Percentiles rank a stretch among this genome's conserved stretches.
Conservation (phyloP, 1,284 basidiomycete genomes). For the Ustilago shanxiensis region DNA sequence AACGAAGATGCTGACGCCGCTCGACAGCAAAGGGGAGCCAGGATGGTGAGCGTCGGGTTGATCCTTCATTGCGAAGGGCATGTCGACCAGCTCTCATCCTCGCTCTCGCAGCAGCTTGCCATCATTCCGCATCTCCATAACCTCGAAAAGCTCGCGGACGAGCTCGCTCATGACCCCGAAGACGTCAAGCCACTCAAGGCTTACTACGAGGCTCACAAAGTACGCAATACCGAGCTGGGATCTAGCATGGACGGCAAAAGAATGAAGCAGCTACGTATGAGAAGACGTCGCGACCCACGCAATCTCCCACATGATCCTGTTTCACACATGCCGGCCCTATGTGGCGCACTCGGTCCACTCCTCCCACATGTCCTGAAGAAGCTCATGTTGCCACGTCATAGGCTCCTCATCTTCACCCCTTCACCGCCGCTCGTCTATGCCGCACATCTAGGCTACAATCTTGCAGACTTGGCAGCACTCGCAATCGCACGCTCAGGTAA, state of each 20-base stretch:
- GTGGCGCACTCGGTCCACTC: constrained; percentile 54
- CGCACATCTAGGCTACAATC: constrained; percentile 51
- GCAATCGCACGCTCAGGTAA: constrained; percentile 27
- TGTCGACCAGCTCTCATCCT: constrained; percentile 19
- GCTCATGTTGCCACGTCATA: constrained; percentile 48
- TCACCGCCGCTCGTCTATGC: constrained; percentile 45
- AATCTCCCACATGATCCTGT: constrained; percentile 45
- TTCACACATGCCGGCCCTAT: constrained; percentile 56
- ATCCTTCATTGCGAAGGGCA: constrained; percentile 34
- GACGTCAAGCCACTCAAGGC: constrained; percentile 18
- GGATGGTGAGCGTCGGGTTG: constrained; percentile 56
- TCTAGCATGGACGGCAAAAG: constrained; percentile 26
- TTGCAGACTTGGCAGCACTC: constrained; percentile 45
- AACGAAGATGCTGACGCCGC: constrained; percentile 14
- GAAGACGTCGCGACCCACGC: constrained; percentile 38
- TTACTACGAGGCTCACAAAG: constrained; percentile 38
- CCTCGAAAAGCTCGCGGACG: constrained; percentile 45
- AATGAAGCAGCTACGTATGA: constrained; percentile 48
- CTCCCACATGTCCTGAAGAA: constrained; percentile 58
- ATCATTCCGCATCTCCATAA: constrained; percentile 46
- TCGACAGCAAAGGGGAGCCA: constrained; percentile 45
- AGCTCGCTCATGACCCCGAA: constrained; percentile 27
- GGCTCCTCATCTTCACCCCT: constrained; percentile 58
- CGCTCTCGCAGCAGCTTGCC: constrained; percentile 46
- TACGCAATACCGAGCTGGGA: background rate